Evolutionary conservation across 2,329 filamentous ascomycete genomes (phyloP), one percentile per base, ranked within the genome.

Genomic region (Hymenoscyphus linearis): DNA sequence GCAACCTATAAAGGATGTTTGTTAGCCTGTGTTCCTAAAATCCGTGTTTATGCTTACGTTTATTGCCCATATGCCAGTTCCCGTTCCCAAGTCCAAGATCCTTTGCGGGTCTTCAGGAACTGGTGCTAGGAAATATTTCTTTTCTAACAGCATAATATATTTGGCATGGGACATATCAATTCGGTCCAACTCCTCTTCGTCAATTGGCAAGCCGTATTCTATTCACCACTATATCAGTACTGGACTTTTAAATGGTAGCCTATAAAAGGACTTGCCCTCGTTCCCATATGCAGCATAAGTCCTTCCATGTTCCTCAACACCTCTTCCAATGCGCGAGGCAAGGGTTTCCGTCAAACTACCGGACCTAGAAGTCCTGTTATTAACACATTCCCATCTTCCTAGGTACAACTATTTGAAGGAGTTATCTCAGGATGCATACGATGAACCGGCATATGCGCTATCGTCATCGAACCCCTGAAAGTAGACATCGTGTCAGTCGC

Each of bases 191-290:
- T 77, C 76, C 6, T 65, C 64, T 52, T 76, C 74, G 52, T 78
- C 76, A 69, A 76, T 77, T 7, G 76, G 76, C 16, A 78, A 64
- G 4, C 74, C 73, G 63, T 77, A 76, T 60, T 76, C 74, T 76
- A 55, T 16, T 37, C 53, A 34, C 7, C 1, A 27, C 14, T 25
- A 14, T 6, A 40, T 53, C 37, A 59, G 37, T 25, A 26, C 18
- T 27, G 4, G 10, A 47, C 63, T 61, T 63, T 12, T 14, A 44
- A 1, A 47, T 4, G 1, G 12, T n/a, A 47, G 12, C 40, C 40
- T 10, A 40, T 10, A 10, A 10, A 47, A 47, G 4, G 40, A 10
- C 66, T 54, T 60, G 58, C 58, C 67, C 65, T 65, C 63, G 25
- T 65, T 64, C 16, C 66, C 67, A 58, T 67, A 67, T 34, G 66